A percentile compares a stretch with the other conserved stretches of the same genome.
phyloP scores from a whole-genome alignment of 192 early-diverging fungal genomes.

The Backusella morwellensis region DNA sequence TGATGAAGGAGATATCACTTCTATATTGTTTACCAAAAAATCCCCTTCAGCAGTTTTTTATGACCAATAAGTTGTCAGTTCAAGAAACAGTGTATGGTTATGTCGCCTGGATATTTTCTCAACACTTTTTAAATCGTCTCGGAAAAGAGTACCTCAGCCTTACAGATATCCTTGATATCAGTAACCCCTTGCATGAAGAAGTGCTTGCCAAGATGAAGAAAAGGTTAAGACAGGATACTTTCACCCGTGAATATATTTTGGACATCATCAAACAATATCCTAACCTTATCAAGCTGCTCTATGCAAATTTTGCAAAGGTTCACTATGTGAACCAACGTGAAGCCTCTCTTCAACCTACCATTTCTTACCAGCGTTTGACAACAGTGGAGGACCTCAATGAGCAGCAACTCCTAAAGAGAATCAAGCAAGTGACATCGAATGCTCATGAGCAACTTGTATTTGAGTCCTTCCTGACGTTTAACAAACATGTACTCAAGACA shows the following conservation, averaged over 20 bases:
- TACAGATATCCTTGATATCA: slow-evolving; percentile 75
- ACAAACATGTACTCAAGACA: slow-evolving; percentile 97
- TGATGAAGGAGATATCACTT: slow-evolving; percentile 95
- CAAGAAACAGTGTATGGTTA: slow-evolving; percentile 97
- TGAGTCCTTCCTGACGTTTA: slow-evolving; percentile 93
- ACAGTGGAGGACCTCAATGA: slow-evolving; percentile 72
- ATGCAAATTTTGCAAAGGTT: slow-evolving; percentile 91
- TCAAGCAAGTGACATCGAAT: slow-evolving; percentile 88
- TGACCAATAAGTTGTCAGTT: slow-evolving; percentile 87
- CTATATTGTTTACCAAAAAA: slow-evolving; percentile 95
- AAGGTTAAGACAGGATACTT: slow-evolving; percentile 93
- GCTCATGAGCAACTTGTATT: slow-evolving; percentile 94
- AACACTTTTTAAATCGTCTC: slow-evolving; percentile 98
- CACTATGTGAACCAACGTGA: slow-evolving; percentile 86
- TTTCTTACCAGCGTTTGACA: slow-evolving; percentile 90
- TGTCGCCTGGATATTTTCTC: slow-evolving; percentile 96
- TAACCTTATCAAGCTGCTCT: slow-evolving; percentile 89
- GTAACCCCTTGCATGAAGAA: slow-evolving; percentile 85
- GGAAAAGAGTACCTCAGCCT: slow-evolving; percentile 91
- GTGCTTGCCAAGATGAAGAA: slow-evolving; percentile 98
- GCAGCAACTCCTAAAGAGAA: slow-evolving; percentile 87
- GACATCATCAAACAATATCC: slow-evolving; percentile 96
- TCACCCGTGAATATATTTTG: slow-evolving; percentile 97
- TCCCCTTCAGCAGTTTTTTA: slow-evolving; percentile 93
- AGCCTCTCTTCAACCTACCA: slow-evolving; percentile 56